Base-by-base conservation (phyloP, 1,139 yeast genomes). In the Trichomonascaceae sp. region DNA sequence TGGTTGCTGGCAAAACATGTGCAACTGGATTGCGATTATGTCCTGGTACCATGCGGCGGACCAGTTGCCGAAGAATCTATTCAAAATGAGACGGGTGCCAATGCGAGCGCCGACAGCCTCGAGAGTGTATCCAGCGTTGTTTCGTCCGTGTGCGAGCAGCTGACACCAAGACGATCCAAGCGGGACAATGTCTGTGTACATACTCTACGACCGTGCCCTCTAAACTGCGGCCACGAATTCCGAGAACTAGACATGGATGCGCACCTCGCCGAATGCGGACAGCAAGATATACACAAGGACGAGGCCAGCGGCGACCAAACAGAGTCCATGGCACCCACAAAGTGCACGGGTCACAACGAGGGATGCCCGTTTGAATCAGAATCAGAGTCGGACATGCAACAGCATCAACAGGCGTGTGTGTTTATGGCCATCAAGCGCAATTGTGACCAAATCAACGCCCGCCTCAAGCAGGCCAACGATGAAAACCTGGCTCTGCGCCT, bases 1-100 rank as follows among this genome's bases (percentile, higher is more conserved):
- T 75, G 84, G 79, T 67, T 70, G 36, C 46, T 75, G 4, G 67
- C 66, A 31, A 64, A 60, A 30, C 85, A 76, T 52, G 57, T 72
- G 2, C 32, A 56, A 5, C 51, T 52, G 2, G 70, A 64, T 17
- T 76, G 85, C 50, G 65, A 54, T 5, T 65, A 53, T 44, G 72
- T 76, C 0, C 65, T 69, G 3, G 71, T 75, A 1, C 39, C 39
- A 27, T 76, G 64, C 43, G 50, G 50, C 1, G 36, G 38, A 4
- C 22, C 22, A 16, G 28, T 26, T 3, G 31, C 26, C 1, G 33
- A 32, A 17, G 32, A 41, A 30, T 32, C 39, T 13, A 43, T 50
- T 3, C 43, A 47, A 37, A 20, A 20, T 20, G 23, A 20, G 11
- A 8, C 9, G 6, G 23, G 23, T 8, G 23, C 6, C 6, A 20